phyloP scores from a whole-genome alignment of 2,329 filamentous ascomycete species.

The Microdochium paspali region DNA sequence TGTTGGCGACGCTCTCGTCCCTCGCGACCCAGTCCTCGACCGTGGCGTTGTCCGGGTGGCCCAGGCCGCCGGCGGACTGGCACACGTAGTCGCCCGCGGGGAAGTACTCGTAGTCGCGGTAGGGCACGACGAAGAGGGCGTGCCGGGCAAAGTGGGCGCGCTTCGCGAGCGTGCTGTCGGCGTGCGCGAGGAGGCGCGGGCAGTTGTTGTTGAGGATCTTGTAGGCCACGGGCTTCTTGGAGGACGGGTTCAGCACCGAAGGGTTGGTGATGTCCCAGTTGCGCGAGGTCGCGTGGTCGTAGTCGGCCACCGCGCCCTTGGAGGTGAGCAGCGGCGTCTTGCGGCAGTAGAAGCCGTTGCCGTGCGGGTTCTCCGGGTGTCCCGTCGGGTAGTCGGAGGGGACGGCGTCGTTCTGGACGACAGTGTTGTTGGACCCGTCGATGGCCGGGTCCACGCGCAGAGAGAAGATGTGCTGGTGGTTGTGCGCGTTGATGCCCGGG shows the following conservation, averaged over 20 bases:
- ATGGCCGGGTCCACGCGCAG: slow-evolving; percentile 54
- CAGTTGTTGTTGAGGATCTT: slow-evolving; percentile 26
- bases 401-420: slow-evolving; percentile 48
- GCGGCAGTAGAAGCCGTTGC: slow-evolving; percentile 33
- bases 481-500: slow-evolving; percentile 1
- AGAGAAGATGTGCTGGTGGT: slow-evolving; percentile 73
- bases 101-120: slow-evolving; percentile 49
- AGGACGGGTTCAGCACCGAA: slow-evolving; percentile 37
- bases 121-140: slow-evolving; percentile 46
- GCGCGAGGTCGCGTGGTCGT: slow-evolving; percentile 41
- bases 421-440: slow-evolving; percentile 43
- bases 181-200: slow-evolving; percentile 39
- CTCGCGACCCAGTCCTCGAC: slow-evolving; percentile 33
- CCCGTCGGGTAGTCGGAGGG: slow-evolving; percentile 36
- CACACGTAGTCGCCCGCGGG: slow-evolving; percentile 51
- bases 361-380: slow-evolving; percentile 29
- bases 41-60: slow-evolving; percentile 32
- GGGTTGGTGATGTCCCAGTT: slow-evolving; percentile 33
- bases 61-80: slow-evolving; percentile 40
- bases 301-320: slow-evolving; percentile 35
- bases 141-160: slow-evolving; percentile 49
- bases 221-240: slow-evolving; percentile 37
- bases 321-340: slow-evolving; percentile 29
- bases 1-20: slow-evolving; percentile 43
- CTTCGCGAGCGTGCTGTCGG: slow-evolving; percentile 43